A percentile compares a stretch with the other conserved stretches of the same genome.
Evolutionary conservation across 306 rosid genomes (phyloP).

Genomic region (Alnus glutinosa): DNA sequence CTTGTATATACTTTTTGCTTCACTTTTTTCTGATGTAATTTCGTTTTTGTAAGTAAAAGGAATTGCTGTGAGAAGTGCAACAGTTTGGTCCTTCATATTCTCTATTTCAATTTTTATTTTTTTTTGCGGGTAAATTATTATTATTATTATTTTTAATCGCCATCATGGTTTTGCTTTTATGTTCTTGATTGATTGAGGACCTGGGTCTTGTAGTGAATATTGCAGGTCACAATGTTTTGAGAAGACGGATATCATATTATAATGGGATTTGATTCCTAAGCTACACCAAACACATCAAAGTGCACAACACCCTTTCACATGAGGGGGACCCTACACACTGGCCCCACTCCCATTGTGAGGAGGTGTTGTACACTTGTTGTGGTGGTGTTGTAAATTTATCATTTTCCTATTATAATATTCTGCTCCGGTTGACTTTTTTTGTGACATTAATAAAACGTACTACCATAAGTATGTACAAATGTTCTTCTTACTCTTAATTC

Average conservation of each 20-base stretch:
- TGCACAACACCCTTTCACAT: too few relatives aligned
- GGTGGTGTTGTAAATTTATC: too few relatives aligned
- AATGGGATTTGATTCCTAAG: neutral
- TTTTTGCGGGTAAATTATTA: neutral
- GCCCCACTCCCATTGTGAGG: too few relatives aligned
- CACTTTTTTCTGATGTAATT: neutral
- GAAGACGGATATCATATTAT: neutral
- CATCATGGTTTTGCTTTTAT: neutral
- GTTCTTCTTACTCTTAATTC: neutral
- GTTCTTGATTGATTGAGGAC: constrained; percentile 4
- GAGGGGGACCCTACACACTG: too few relatives aligned
- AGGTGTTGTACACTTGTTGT: too few relatives aligned
- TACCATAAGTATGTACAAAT: too few relatives aligned
- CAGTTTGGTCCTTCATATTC: neutral
- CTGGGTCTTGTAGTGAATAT: neutral
- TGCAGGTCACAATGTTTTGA: neutral
- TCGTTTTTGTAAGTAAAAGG: neutral
- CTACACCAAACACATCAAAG: too few relatives aligned
- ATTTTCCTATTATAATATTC: neutral
- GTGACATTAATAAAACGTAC: too few relatives aligned
- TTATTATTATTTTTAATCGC: neutral
- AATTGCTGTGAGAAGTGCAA: neutral
- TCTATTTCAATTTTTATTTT: neutral
- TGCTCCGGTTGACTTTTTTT: neutral
- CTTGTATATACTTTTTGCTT: neutral